Conservation (phyloP, 352 stramenopile species). For the Phytophthora brassicae region DNA sequence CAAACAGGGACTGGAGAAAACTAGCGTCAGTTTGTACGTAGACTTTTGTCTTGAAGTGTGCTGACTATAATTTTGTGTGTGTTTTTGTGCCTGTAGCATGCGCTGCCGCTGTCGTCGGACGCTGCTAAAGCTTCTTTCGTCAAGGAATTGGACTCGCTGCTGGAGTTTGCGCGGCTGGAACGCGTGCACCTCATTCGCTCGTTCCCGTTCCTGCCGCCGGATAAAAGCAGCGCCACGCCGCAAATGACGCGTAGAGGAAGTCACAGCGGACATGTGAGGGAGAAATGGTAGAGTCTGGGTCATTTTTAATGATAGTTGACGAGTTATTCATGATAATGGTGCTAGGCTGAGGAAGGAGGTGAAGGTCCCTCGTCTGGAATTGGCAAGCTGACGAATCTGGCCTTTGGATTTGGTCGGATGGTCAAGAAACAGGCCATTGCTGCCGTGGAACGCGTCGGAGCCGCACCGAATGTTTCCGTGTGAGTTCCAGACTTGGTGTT, state of each 20-base stretch:
- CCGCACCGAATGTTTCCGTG: slow-evolving; percentile 54
- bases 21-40: slow-evolving; percentile 40
- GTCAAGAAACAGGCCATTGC: slow-evolving; percentile 86
- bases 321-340: no score
- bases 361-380: slow-evolving; percentile 35
- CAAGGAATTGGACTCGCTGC: slow-evolving; percentile 57
- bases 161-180: slow-evolving; percentile 50
- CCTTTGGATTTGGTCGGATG: slow-evolving; percentile 80
- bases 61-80: no score
- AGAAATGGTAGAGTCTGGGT: background rate
- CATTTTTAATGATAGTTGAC: no score
- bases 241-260: slow-evolving; percentile 21
- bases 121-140: slow-evolving; percentile 48
- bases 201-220: slow-evolving; percentile 59
- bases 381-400: slow-evolving; percentile 79
- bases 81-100: slow-evolving; percentile 40
- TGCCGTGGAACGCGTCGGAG: slow-evolving; percentile 73
- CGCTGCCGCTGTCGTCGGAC: slow-evolving; percentile 50
- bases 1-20: slow-evolving; percentile 71
- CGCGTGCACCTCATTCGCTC: slow-evolving; percentile 53
- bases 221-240: slow-evolving; percentile 13
- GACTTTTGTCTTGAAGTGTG: no score
- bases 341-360: slow-evolving; percentile 26
- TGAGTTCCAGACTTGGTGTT: slow-evolving; percentile 18
- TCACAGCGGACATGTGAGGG: slow-evolving; percentile 11